Base-by-base conservation (phyloP, 2,329 filamentous ascomycete genomes). In the Neonectria punicea region DNA sequence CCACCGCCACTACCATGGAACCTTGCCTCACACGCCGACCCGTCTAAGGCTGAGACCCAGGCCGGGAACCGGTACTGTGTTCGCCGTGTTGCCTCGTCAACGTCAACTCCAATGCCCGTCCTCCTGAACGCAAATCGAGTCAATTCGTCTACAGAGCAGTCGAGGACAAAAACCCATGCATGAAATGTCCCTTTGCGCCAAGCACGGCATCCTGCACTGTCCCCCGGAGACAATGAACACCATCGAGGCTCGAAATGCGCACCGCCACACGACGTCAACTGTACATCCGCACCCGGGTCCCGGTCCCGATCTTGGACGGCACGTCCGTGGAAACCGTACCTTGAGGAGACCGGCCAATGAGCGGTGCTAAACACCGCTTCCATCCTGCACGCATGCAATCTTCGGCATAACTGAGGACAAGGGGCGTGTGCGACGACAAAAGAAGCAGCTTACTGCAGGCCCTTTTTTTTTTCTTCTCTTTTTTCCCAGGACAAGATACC, bases 321-420 rank as follows among this genome's bases (percentile, higher is more conserved):
- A 34, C 22, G 22, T 18, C 8, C 25, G 18, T 11, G 10, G 39
- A 53, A 49, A 32, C 49, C 22, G 55, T 56, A 62, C 44, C 53
- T 53, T 25, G n/a, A 16, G 53, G 25, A 53, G 11, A 14, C 18
- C n/a, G 43, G 30, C 65, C 72, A 74, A 69, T 74, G 59, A 67
- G 58, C 44, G 53, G 53, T 66, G 58, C 58, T 51, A 59, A 63
- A 59, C 44, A 56, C 25, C 32, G 22, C n/a, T 32, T 53, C 34
- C 22, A 25, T 32, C 22, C 49, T 51, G 46, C 18, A 50, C 43
- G 49, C 58, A 62, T 67, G 70, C 68, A 74, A 71, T 62, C 69
- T 72, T 73, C 70, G 71, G 71, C 71, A 73, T 30, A 25, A 25
- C 25, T 25, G 32, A 71, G 22, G 58, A 66, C 28, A 39, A 46